phyloP scores from a whole-genome alignment of 1,139 yeast species.

The Yamadazyma mexicana region DNA sequence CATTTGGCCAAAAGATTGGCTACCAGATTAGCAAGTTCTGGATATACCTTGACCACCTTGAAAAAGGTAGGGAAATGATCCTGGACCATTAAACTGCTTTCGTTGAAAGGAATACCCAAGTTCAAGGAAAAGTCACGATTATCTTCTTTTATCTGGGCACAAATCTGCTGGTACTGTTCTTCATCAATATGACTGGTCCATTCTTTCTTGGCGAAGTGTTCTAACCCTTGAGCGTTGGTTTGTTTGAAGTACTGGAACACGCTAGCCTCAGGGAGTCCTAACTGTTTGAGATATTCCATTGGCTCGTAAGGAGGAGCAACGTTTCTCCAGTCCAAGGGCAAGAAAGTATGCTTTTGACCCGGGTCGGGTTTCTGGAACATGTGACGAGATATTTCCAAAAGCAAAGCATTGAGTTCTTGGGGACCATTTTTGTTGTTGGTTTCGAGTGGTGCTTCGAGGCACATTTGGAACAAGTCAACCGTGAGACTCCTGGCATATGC shows the following conservation, averaged over 20 bases:
- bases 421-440: background rate
- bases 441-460: slow-evolving; percentile 1
- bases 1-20: slow-evolving; percentile 43
- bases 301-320: slow-evolving; percentile 55
- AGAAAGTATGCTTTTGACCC: slow-evolving; percentile 16
- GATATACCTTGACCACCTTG: slow-evolving; percentile 47
- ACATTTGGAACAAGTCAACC: slow-evolving; percentile 7
- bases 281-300: slow-evolving; percentile 41
- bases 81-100: background rate
- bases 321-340: slow-evolving; percentile 47
- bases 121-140: slow-evolving; percentile 15
- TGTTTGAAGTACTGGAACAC: slow-evolving; percentile 42
- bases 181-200: slow-evolving; percentile 14
- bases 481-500: slow-evolving; percentile 42
- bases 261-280: slow-evolving; percentile 44
- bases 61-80: slow-evolving; percentile 35
- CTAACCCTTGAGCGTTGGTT: slow-evolving; percentile 22
- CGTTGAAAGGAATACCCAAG: slow-evolving; percentile 10
- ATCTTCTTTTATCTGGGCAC: slow-evolving; percentile 9
- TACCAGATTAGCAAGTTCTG: slow-evolving; percentile 49
- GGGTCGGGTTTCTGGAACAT: background rate
- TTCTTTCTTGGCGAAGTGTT: slow-evolving; percentile 18
- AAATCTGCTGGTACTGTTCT: slow-evolving; percentile 10
- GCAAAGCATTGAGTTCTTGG: slow-evolving; percentile 12
- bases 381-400: background rate